Conservation (phyloP, 2,329 filamentous ascomycete genomes). For the Elsinoe batatas region DNA sequence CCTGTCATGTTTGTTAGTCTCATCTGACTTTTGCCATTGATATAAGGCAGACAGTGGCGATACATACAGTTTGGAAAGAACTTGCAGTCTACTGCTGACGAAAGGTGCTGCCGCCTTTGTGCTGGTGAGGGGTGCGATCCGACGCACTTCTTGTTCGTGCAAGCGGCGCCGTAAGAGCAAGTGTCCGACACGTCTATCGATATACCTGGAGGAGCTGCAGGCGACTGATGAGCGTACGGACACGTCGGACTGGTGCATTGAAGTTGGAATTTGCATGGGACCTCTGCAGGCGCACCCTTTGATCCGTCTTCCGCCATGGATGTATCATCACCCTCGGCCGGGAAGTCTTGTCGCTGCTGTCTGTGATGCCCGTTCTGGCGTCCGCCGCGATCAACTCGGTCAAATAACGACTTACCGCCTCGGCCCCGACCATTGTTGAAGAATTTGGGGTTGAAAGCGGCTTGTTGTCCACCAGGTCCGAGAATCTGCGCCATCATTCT, state of each 20-base stretch:
- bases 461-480: constrained; percentile 39
- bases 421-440: constrained; percentile 34
- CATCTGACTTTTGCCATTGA: not conserved
- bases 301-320: constrained; percentile 50
- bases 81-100: constrained; percentile 74
- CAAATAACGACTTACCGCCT: constrained; percentile 56
- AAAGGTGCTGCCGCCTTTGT: constrained; percentile 54
- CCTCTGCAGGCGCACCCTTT: constrained; percentile 44
- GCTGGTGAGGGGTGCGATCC: constrained; percentile 88
- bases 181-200: constrained; percentile 69
- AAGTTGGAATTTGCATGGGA: constrained; percentile 80
- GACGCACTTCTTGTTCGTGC: constrained; percentile 92
- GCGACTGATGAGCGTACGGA: constrained; percentile 88
- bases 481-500: constrained; percentile 69
- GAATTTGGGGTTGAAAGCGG: constrained; percentile 46
- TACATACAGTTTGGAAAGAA: constrained; percentile 71
- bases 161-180: constrained; percentile 79
- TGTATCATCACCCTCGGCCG: constrained; percentile 33
- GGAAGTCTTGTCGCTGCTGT: constrained; percentile 15
- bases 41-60: not conserved
- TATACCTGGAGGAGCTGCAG: constrained; percentile 68
- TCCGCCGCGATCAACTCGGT: constrained; percentile 50
- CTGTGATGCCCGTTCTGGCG: constrained; percentile 49
- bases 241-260: constrained; percentile 82
- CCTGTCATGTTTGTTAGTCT: constrained; percentile 8